phyloP scores from a whole-genome alignment of 1,284 basidiomycete genomes.

The Rhodofomes roseus region DNA sequence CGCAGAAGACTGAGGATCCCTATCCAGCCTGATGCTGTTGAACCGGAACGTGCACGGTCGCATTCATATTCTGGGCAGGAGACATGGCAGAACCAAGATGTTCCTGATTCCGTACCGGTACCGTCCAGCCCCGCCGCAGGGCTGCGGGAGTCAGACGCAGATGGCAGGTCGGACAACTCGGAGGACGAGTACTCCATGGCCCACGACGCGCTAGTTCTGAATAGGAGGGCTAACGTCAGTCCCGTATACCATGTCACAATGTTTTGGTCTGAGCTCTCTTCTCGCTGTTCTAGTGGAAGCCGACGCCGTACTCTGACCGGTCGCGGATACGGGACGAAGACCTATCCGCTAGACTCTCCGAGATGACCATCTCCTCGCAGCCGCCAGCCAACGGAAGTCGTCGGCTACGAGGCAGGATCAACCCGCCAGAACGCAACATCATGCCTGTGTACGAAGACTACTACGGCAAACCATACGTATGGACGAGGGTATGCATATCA shows the following conservation, averaged over 20 bases:
- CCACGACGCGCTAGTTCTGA: constrained; percentile 5
- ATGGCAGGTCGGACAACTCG: not conserved
- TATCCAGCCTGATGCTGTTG: not conserved
- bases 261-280: not conserved
- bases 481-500: not conserved
- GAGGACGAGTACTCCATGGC: not conserved
- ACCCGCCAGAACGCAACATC: not conserved
- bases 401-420: not conserved
- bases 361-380: not conserved
- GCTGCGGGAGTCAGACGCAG: not conserved
- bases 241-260: not conserved
- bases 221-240: constrained; percentile 6
- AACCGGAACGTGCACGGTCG: not conserved
- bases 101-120: not conserved
- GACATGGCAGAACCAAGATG: not conserved
- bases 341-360: not conserved
- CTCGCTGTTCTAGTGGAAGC: constrained; percentile 4
- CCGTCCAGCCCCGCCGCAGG: not conserved
- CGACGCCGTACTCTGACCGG: not conserved
- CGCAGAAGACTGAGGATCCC: not conserved
- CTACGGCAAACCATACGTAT: not conserved
- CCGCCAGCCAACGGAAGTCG: not conserved
- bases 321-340: not conserved
- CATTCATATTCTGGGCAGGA: not conserved
- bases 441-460: not conserved